Conservation (phyloP, 75 land plant species). For the Picea glauca region DNA sequence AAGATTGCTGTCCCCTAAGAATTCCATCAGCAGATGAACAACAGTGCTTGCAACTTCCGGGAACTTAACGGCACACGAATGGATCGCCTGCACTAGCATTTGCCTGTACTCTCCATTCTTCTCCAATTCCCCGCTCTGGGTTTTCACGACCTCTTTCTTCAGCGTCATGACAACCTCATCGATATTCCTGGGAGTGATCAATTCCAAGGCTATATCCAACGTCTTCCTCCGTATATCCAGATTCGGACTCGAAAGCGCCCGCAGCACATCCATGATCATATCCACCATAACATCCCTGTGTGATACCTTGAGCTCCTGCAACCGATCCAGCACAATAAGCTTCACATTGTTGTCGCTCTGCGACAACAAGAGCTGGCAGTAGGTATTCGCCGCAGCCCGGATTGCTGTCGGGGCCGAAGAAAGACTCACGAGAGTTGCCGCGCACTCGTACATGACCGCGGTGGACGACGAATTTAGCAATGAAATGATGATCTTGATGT, state of each 20-base stretch:
- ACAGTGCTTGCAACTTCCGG: conserved; percentile 95
- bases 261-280: conserved; percentile 83
- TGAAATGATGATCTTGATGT: conserved; percentile 78
- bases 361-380: conserved; percentile 83
- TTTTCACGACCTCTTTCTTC: conserved; percentile 92
- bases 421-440: conserved; percentile 76
- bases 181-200: conserved; percentile 81
- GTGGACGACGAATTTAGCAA: conserved; percentile 65
- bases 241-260: conserved; percentile 88
- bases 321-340: conserved; percentile 84
- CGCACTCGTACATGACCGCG: conserved; percentile 89
- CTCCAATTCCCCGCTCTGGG: conserved; percentile 86
- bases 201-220: conserved; percentile 72
- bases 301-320: conserved; percentile 72
- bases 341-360: conserved; percentile 97
- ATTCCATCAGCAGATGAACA: conserved; percentile 90
- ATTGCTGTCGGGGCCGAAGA: conserved; percentile 93
- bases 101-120: conserved; percentile 94
- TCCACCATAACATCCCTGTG: conserved; percentile 90
- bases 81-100: conserved; percentile 90
- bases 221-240: conserved; percentile 86
- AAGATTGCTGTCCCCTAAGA: conserved; percentile 80
- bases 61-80: conserved; percentile 86
- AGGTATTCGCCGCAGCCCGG: conserved; percentile 82
- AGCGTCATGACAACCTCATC: conserved; percentile 81